phyloP scores from a whole-genome alignment of 176 grass and related monocot species.

The Tillandsia fasciculata region DNA sequence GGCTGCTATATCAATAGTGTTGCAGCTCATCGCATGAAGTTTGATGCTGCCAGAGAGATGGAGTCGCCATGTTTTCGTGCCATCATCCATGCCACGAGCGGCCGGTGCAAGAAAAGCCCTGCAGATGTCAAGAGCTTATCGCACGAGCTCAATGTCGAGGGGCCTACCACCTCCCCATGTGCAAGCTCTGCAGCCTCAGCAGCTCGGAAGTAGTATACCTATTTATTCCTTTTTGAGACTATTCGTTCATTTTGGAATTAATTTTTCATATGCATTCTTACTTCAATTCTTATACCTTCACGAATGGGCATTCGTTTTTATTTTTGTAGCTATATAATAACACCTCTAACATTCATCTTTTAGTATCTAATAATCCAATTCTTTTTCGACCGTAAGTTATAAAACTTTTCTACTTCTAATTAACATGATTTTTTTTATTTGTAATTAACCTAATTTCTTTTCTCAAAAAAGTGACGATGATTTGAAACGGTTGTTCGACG shows the following conservation, averaged over 20 bases:
- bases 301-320: too few relatives aligned
- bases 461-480: too few relatives aligned
- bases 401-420: too few relatives aligned
- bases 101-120: slow-evolving; percentile 52
- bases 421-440: too few relatives aligned
- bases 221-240: slow-evolving; percentile 1
- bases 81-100: slow-evolving; percentile 69
- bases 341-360: too few relatives aligned
- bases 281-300: not conserved
- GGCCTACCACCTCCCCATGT: slow-evolving; percentile 28
- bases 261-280: not conserved
- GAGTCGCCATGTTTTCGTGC: slow-evolving; percentile 82
- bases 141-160: slow-evolving; percentile 54
- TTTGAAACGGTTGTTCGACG: too few relatives aligned
- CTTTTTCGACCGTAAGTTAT: too few relatives aligned
- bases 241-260: not conserved
- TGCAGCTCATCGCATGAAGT: slow-evolving; percentile 15
- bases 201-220: slow-evolving; percentile 21
- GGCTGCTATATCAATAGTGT: not conserved
- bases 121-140: slow-evolving; percentile 87
- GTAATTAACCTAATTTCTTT: too few relatives aligned
- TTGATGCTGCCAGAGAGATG: slow-evolving; percentile 48
- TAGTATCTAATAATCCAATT: too few relatives aligned
- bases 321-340: too few relatives aligned
- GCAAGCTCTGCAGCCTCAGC: slow-evolving; percentile 38